Conservation (phyloP, 257 asterid genomes). For the Osmanthus fragrans region DNA sequence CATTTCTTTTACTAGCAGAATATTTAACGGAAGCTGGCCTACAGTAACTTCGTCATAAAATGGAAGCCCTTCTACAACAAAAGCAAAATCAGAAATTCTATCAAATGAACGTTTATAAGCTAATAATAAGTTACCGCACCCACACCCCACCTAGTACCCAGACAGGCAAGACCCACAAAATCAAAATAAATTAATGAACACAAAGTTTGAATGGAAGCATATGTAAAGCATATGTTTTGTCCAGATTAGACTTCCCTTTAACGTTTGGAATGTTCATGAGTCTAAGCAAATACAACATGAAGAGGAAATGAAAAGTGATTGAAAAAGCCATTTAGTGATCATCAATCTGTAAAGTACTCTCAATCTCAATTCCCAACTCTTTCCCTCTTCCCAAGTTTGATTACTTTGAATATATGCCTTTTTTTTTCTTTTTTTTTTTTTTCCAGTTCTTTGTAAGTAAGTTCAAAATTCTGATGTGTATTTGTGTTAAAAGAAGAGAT, state of each 20-base stretch:
- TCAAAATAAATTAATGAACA: slow-evolving; percentile 23
- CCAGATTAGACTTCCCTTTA: slow-evolving; percentile 42
- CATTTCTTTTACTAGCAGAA: no score
- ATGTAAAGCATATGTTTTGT: slow-evolving; percentile 35
- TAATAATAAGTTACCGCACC: background rate
- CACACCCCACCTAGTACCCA: background rate
- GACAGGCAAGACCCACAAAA: slow-evolving; percentile 33
- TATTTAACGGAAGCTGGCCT: no score
- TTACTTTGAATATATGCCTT: slow-evolving; percentile 48
- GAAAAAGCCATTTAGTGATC: slow-evolving; percentile 41
- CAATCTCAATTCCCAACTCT: slow-evolving; percentile 42
- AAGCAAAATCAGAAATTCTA: no score
- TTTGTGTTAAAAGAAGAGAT: slow-evolving; percentile 58
- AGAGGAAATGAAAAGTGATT: slow-evolving; percentile 38
- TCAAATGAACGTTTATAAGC: background rate
- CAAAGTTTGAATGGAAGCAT: slow-evolving; percentile 31
- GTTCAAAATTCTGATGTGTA: slow-evolving; percentile 29
- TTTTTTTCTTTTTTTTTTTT: slow-evolving; percentile 22
- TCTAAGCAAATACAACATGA: slow-evolving; percentile 30
- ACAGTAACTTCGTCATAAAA: no score
- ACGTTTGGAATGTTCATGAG: slow-evolving; percentile 58
- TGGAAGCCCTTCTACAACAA: no score
- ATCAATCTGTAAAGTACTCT: slow-evolving; percentile 46
- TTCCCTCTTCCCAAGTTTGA: slow-evolving; percentile 51
- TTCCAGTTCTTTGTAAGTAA: slow-evolving; percentile 26